Evolutionary conservation across 1,284 basidiomycete species (phyloP).

Genomic region (Hemileia vastatrix): DNA sequence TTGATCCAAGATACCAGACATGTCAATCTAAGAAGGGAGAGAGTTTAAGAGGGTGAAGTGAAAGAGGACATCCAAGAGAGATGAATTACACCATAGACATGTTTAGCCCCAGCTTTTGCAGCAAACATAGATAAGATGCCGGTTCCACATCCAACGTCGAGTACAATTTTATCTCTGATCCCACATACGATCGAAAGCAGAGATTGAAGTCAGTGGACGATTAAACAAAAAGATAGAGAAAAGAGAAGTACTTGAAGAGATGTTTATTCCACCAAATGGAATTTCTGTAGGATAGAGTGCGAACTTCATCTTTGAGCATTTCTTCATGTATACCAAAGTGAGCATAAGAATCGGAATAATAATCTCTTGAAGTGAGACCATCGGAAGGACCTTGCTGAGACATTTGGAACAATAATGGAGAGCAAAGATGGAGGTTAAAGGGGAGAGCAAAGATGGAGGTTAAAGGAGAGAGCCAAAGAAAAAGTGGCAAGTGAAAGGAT

Average conservation of each 20-base stretch:
- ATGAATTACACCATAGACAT: slow-evolving; percentile 74
- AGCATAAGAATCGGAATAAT: slow-evolving; percentile 64
- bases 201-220: background rate
- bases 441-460: no score
- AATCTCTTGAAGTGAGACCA: no score
- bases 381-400: no score
- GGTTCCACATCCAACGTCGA: slow-evolving; percentile 98
- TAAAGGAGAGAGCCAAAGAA: no score
- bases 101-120: slow-evolving; percentile 89
- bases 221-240: background rate
- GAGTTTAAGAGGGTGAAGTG: background rate
- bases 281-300: slow-evolving; percentile 87
- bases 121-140: slow-evolving; percentile 99
- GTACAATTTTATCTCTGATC: slow-evolving; percentile 66
- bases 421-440: no score
- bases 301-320: slow-evolving; percentile 96
- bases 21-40: slow-evolving; percentile 66
- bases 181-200: no score
- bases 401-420: no score
- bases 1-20: slow-evolving; percentile 99
- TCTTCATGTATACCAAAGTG: slow-evolving; percentile 98
- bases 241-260: slow-evolving; percentile 61
- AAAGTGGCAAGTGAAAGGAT: no score
- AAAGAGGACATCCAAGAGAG: background rate
- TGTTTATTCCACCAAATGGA: slow-evolving; percentile 92